Conservation (phyloP, 345 rosid genomes). For the Luvunga scandens region DNA sequence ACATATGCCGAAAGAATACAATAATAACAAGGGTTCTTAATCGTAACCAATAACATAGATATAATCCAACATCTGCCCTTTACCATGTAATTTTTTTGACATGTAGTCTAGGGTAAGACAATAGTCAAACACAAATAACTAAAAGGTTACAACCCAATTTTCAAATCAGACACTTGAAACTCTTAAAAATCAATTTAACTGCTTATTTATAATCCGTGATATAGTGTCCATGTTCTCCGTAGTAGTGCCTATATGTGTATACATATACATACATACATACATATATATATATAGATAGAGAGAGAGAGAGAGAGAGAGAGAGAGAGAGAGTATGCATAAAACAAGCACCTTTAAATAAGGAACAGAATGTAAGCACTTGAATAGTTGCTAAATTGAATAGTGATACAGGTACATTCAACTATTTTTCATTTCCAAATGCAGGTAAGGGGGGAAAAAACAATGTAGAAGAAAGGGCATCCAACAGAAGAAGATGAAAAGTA, state of each 20-base stretch:
- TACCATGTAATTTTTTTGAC: neutral
- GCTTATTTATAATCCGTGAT: neutral
- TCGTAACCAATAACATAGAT: neutral
- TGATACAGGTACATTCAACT: neutral
- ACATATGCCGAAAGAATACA: neutral
- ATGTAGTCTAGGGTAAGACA: neutral
- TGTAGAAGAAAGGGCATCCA: neutral
- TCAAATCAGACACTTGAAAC: neutral
- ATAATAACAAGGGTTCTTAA: neutral
- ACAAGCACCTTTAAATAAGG: neutral
- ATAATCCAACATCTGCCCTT: neutral
- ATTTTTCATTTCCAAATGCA: slow-evolving; percentile 1
- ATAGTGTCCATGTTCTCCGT: neutral
- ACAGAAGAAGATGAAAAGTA: neutral
- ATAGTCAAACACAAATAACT: neutral
- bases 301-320: neutral
- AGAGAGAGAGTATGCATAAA: neutral
- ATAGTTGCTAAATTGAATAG: neutral
- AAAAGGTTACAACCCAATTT: neutral
- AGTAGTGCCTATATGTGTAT: neutral
- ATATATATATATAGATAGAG: accelerated
- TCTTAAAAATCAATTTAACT: neutral
- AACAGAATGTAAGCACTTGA: neutral
- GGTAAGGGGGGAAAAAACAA: neutral
- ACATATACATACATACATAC: no score